phyloP scores from a whole-genome alignment of 2,329 filamentous ascomycete species.

The Juglanconis oblonga region DNA sequence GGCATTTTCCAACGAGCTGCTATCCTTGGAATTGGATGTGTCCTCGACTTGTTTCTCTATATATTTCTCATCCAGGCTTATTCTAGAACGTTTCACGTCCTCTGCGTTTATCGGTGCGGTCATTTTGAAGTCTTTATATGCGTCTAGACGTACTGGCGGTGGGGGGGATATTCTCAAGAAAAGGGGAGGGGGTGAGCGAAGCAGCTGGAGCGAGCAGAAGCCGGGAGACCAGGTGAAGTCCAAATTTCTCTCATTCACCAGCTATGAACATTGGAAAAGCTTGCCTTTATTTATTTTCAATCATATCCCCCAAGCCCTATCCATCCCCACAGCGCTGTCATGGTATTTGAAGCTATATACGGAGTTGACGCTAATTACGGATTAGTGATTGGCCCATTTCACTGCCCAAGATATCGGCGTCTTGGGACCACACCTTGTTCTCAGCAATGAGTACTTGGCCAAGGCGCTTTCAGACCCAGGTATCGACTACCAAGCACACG shows the following conservation, averaged over 20 bases:
- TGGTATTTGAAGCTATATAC: neutral
- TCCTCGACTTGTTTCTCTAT: neutral
- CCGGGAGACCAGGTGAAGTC: too few species aligned
- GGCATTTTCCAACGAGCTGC: neutral
- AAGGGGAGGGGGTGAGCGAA: too few species aligned
- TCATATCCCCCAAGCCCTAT: too few species aligned
- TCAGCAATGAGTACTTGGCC: neutral
- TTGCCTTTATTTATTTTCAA: too few species aligned
- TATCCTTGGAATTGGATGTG: neutral
- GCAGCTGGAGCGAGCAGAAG: too few species aligned
- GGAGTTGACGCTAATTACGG: neutral
- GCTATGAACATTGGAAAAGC: too few species aligned
- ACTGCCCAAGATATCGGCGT: neutral
- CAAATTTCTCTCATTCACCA: too few species aligned
- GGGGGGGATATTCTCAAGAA: too few species aligned
- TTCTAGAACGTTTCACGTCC: neutral
- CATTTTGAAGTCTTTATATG: neutral
- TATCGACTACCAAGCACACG: neutral
- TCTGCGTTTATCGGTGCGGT: neutral
- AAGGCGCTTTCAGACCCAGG: neutral
- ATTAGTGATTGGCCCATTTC: neutral
- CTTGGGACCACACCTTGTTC: neutral
- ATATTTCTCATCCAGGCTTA: neutral
- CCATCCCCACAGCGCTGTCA: neutral
- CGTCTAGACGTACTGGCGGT: neutral